Conservation (phyloP, 805 yeast genomes). For the Candida silvatica region DNA sequence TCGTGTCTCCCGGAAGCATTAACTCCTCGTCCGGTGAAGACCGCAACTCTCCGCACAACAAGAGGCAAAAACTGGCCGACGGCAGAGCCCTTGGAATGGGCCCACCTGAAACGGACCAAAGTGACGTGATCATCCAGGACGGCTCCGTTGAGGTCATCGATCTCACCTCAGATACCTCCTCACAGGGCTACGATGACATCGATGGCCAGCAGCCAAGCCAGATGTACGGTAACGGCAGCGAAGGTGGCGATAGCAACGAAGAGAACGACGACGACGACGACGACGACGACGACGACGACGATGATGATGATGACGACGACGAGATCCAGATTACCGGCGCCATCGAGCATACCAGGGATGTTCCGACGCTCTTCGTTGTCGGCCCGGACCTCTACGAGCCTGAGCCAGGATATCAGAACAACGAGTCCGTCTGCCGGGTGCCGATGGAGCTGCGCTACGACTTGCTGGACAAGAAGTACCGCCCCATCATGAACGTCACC, state of each 20-base stretch:
- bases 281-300: background rate
- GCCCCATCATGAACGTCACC: background rate
- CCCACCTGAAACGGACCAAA: background rate
- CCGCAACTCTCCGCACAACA: background rate
- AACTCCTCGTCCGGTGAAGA: background rate
- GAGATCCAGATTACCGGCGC: no score
- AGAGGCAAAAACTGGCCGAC: conserved; percentile 1
- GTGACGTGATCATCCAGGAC: background rate
- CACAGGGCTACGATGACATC: conserved; percentile 1
- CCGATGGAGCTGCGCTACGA: background rate
- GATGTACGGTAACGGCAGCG: background rate
- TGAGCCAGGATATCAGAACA: background rate
- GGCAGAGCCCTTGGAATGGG: no score
- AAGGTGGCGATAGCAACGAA: background rate
- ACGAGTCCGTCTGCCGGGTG: background rate
- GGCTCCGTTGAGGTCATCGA: conserved; percentile 2
- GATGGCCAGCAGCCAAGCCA: conserved; percentile 1
- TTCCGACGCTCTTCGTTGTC: no score
- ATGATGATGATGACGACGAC: background rate
- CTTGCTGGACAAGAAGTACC: background rate
- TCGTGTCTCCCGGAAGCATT: background rate
- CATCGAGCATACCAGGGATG: no score
- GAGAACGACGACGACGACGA: background rate
- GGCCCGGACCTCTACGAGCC: background rate
- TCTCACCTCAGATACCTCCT: conserved; percentile 2